phyloP scores from a whole-genome alignment of 2,329 filamentous ascomycete species.

The Endoconidiophora polonica region DNA sequence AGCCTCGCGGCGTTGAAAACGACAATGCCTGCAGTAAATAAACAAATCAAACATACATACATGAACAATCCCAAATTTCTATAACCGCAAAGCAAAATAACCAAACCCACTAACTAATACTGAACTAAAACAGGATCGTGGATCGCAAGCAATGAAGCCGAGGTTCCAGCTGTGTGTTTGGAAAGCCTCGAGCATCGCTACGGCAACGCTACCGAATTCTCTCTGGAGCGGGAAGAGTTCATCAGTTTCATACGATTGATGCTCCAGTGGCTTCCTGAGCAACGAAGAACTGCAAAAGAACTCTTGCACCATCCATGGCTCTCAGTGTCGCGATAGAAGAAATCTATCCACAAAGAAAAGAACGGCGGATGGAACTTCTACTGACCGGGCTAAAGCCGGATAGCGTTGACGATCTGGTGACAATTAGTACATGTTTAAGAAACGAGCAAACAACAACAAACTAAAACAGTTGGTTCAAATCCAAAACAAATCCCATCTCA shows the following conservation, averaged over 20 bases:
- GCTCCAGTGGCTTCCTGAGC: conserved; percentile 12
- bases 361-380: too few relatives aligned
- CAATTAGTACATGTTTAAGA: too few relatives aligned
- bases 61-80: too few relatives aligned
- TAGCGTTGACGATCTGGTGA: too few relatives aligned
- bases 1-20: too few relatives aligned
- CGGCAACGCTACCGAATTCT: not conserved
- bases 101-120: not conserved
- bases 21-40: too few relatives aligned
- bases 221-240: conserved; percentile 4
- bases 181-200: conserved; percentile 9
- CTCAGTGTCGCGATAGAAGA: not conserved
- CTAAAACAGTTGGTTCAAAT: too few relatives aligned
- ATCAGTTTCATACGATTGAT: conserved; percentile 7
- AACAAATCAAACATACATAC: too few relatives aligned
- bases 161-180: conserved; percentile 7
- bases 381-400: too few relatives aligned
- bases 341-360: too few relatives aligned
- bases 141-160: conserved; percentile 9
- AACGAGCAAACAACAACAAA: too few relatives aligned
- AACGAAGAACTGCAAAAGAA: conserved; percentile 5
- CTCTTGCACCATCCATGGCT: conserved; percentile 9
- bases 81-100: not conserved
- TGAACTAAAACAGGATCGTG: conserved; percentile 2
- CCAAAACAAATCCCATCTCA: too few relatives aligned